These are phyloP conservation scores for Sesbania bispinosa DNA, from an alignment of 306 rosid species.

Conservation along the genomic window DNA sequence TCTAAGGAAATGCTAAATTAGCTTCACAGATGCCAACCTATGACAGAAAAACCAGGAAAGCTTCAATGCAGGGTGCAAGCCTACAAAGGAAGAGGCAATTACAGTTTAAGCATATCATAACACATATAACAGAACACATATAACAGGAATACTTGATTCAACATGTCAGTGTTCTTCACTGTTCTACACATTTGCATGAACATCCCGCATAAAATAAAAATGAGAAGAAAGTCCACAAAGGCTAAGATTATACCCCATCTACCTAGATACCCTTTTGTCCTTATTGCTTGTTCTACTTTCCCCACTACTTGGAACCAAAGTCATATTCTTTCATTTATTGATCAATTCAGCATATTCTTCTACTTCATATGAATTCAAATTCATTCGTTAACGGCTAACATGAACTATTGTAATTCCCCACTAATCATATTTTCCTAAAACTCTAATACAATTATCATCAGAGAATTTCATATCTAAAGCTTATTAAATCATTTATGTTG, in stretches of 20 bases:
- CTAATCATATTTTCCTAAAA: not conserved
- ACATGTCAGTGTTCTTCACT: too few species aligned
- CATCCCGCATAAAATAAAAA: too few species aligned
- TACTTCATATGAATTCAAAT: slow-evolving; percentile 9
- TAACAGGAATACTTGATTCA: not conserved
- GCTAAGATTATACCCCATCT: too few species aligned
- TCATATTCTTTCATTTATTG: slow-evolving; percentile 6
- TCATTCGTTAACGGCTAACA: not conserved
- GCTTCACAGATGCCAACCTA: slow-evolving; percentile 72
- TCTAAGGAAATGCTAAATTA: slow-evolving; percentile 64
- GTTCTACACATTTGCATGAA: too few species aligned
- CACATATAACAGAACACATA: too few species aligned
- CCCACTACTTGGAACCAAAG: too few species aligned
- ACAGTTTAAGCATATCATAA: not conserved
- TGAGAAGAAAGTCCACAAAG: too few species aligned
- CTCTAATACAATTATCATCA: not conserved
- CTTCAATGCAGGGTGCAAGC: slow-evolving; percentile 46
- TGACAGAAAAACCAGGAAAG: slow-evolving; percentile 75
- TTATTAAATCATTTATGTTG: not conserved
- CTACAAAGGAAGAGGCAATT: slow-evolving; percentile 33
- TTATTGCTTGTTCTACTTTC: too few species aligned
- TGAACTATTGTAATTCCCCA: slow-evolving; percentile 18
- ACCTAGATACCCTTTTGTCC: too few species aligned
- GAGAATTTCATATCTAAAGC: not conserved
- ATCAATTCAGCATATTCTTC: slow-evolving; percentile 5